Percentiles rank a stretch among this genome's conserved stretches.
These are phyloP conservation scores for Trapa incisa DNA, from an alignment of 345 rosid genomes.

Conservation along the genomic window DNA sequence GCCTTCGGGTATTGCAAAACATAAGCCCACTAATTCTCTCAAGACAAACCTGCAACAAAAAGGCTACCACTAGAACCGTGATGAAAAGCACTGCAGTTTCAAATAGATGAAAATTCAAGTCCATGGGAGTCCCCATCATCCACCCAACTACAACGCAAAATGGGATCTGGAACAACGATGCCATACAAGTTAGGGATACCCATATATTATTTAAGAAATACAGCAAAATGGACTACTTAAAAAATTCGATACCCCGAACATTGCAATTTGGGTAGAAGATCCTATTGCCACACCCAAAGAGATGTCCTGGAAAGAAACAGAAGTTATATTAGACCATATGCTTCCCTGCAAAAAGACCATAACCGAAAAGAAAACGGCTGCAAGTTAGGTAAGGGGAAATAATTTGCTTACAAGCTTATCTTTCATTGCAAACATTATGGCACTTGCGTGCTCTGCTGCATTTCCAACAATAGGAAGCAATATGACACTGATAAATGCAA, in stretches of 20 bases:
- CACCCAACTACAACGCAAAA: constrained; percentile 69
- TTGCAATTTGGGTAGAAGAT: constrained; percentile 86
- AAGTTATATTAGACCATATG: not conserved
- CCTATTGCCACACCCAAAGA: constrained; percentile 97
- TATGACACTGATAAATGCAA: constrained; percentile 83
- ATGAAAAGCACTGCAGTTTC: constrained; percentile 78
- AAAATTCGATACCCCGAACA: constrained; percentile 67
- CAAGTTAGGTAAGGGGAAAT: not conserved
- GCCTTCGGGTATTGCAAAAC: not conserved
- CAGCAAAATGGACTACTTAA: constrained; percentile 10
- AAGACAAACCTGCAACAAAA: constrained; percentile 61
- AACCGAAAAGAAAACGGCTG: not conserved
- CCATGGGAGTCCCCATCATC: constrained; percentile 74
- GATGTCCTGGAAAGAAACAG: constrained; percentile 49
- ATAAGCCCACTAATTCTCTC: not conserved
- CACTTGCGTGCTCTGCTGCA: constrained; percentile 95
- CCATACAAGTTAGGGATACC: not conserved
- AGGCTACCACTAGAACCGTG: constrained; percentile 69
- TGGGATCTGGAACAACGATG: constrained; percentile 45
- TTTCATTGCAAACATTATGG: constrained; percentile 94
- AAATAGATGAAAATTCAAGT: constrained; percentile 70
- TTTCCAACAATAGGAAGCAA: constrained; percentile 96
- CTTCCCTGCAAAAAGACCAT: not conserved
- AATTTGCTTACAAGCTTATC: constrained; percentile 65
- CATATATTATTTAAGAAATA: not conserved